These are phyloP conservation scores for Sporothrix mexicana DNA, from an alignment of 2,329 filamentous ascomycete genomes.

Conservation along the genomic window DNA sequence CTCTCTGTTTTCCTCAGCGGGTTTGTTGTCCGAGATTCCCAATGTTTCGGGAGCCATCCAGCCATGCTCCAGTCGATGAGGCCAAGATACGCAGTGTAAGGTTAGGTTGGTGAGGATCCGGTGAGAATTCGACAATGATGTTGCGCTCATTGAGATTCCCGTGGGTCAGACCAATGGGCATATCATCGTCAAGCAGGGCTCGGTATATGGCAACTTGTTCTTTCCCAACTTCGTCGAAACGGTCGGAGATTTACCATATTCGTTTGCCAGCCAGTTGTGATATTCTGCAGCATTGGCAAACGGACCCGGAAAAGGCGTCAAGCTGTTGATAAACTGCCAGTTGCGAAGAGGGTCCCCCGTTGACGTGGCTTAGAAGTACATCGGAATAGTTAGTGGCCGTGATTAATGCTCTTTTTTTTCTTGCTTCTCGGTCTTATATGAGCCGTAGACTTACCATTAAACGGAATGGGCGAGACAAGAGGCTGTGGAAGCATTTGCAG, in stretches of 20 bases:
- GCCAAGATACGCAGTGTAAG: slow-evolving; percentile 35
- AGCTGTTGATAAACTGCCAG: slow-evolving; percentile 37
- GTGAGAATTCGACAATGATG: background rate
- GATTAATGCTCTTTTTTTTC: too few species aligned
- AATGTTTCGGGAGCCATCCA: slow-evolving; percentile 47
- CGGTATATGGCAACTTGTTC: background rate
- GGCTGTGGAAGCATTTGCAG: slow-evolving; percentile 24
- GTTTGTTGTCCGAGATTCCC: slow-evolving; percentile 38
- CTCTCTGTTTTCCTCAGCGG: background rate
- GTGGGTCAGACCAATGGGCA: slow-evolving; percentile 17
- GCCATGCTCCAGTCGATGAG: slow-evolving; percentile 47
- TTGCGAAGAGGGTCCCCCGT: slow-evolving; percentile 36
- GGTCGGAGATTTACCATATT: background rate
- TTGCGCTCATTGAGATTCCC: slow-evolving; percentile 9
- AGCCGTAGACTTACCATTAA: slow-evolving; percentile 29
- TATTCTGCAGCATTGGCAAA: slow-evolving; percentile 40
- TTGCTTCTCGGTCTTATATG: too few species aligned
- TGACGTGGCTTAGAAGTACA: slow-evolving; percentile 27
- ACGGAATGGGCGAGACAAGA: slow-evolving; percentile 25
- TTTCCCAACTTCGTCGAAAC: too few species aligned
- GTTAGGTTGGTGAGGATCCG: too few species aligned
- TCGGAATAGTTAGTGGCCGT: background rate
- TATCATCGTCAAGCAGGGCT: background rate
- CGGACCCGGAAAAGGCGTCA: slow-evolving; percentile 38
- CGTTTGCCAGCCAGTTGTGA: slow-evolving; percentile 40